These are phyloP conservation scores for Gonium pectorale DNA, from an alignment of 139 green algal species.

Conservation along the genomic window DNA sequence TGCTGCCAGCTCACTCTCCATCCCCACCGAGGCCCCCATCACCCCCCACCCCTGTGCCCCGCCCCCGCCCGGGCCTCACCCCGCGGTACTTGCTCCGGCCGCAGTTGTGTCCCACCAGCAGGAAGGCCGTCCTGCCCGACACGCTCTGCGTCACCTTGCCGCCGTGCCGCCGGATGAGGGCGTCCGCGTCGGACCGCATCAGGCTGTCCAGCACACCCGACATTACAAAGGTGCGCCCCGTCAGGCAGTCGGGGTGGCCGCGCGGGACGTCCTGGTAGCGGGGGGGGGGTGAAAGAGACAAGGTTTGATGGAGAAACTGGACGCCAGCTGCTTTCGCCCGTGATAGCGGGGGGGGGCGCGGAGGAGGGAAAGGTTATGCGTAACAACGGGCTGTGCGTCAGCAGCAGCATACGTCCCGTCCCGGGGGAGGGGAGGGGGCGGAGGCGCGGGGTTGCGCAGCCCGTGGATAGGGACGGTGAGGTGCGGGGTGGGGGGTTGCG, in stretches of 20 bases:
- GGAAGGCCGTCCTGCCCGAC: conserved; percentile 89
- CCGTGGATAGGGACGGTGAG: too few relatives aligned
- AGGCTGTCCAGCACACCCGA: conserved; percentile 86
- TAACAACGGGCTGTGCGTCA: too few relatives aligned
- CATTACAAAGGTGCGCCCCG: conserved; percentile 93
- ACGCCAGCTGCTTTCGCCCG: background rate
- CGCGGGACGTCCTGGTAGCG: conserved; percentile 64
- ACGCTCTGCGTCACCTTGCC: conserved; percentile 83
- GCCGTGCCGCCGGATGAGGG: conserved; percentile 90
- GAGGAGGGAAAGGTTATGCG: too few relatives aligned
- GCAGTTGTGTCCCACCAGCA: conserved; percentile 78
- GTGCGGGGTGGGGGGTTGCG: background rate
- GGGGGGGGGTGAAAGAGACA: background rate
- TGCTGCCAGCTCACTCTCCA: too few relatives aligned
- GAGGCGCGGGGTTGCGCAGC: too few relatives aligned
- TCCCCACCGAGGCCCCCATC: background rate
- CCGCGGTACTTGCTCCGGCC: conserved; percentile 75
- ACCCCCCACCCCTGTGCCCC: background rate
- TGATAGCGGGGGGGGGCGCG: background rate
- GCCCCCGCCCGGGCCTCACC: conserved; percentile 28
- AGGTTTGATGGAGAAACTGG: too few relatives aligned
- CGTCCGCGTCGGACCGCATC: conserved; percentile 78
- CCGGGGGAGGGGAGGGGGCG: too few relatives aligned
- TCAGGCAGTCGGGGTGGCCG: conserved; percentile 90
- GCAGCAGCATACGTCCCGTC: too few relatives aligned